Evolutionary conservation across 345 rosid species (phyloP).

Genomic region (Sisymbrium altissimum): DNA sequence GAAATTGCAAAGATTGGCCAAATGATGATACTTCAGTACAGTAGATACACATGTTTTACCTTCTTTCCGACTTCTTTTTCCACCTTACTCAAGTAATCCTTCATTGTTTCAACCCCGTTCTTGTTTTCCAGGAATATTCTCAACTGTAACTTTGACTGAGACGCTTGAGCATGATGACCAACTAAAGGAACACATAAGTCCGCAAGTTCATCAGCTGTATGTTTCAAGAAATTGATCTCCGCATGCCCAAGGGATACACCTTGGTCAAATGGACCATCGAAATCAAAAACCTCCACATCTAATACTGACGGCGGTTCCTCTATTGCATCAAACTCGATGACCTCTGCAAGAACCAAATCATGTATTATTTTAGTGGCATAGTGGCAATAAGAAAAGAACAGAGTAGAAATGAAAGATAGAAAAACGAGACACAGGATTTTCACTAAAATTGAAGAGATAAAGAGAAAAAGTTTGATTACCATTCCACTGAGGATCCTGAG

Average conservation of each 20-base stretch:
- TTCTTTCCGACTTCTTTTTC: conserved; percentile 95
- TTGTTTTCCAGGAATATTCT: conserved; percentile 78
- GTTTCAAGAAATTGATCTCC: conserved; percentile 82
- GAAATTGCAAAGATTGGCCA: background rate
- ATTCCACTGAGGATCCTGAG: conserved; percentile 80
- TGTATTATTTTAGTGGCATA: background rate
- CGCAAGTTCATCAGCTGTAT: conserved; percentile 63
- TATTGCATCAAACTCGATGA: conserved; percentile 91
- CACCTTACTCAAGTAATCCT: conserved; percentile 70
- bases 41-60: conserved; percentile 41
- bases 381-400: background rate
- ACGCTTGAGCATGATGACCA: conserved; percentile 82
- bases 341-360: conserved; percentile 50
- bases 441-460: background rate
- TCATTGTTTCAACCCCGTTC: conserved; percentile 71
- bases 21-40: background rate
- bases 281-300: conserved; percentile 85
- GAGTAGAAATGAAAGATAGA: background rate
- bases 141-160: conserved; percentile 71
- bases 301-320: conserved; percentile 92
- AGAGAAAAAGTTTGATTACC: conserved; percentile 41
- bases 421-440: background rate
- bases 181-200: conserved; percentile 76
- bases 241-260: conserved; percentile 84
- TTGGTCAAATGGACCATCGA: conserved; percentile 90